Percentiles rank a stretch among this genome's conserved stretches.
These are phyloP conservation scores for Trichoderma reesei DNA, from an alignment of 495 filamentous ascomycete species.

Conservation along the genomic window DNA sequence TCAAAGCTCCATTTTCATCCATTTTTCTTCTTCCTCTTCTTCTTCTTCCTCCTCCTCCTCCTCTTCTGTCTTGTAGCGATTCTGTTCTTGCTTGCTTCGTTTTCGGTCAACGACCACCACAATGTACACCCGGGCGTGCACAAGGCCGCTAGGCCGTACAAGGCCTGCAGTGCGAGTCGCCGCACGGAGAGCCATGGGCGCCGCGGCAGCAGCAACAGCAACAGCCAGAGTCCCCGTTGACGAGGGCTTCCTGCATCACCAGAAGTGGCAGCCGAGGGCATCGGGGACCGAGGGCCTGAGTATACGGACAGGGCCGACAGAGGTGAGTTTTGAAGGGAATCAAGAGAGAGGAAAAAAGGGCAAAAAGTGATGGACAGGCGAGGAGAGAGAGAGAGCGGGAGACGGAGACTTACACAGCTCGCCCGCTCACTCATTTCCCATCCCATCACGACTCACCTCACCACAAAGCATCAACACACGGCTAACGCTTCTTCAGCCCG, in stretches of 20 bases:
- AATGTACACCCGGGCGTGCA: not conserved
- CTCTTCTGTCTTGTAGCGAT: too few relatives aligned
- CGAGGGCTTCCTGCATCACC: not conserved
- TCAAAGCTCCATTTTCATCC: too few relatives aligned
- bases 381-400: not conserved
- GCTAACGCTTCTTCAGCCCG: constrained; percentile 42
- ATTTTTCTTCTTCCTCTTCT: too few relatives aligned
- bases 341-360: not conserved
- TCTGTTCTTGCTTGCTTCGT: too few relatives aligned
- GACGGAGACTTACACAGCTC: not conserved
- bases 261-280: not conserved
- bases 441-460: not conserved
- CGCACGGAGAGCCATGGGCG: not conserved
- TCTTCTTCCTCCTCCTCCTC: too few relatives aligned
- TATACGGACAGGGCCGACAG: constrained; percentile 20
- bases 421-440: not conserved
- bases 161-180: not conserved
- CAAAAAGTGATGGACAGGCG: not conserved
- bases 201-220: not conserved
- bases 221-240: not conserved
- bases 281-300: constrained; percentile 15
- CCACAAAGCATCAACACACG: not conserved
- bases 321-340: constrained; percentile 19
- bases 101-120: not conserved
- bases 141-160: not conserved